Percentiles rank a stretch among this genome's conserved stretches.
These are phyloP conservation scores for Xylariaceae sp. DNA, from an alignment of 2,329 filamentous ascomycete genomes.

Conservation along the genomic window DNA sequence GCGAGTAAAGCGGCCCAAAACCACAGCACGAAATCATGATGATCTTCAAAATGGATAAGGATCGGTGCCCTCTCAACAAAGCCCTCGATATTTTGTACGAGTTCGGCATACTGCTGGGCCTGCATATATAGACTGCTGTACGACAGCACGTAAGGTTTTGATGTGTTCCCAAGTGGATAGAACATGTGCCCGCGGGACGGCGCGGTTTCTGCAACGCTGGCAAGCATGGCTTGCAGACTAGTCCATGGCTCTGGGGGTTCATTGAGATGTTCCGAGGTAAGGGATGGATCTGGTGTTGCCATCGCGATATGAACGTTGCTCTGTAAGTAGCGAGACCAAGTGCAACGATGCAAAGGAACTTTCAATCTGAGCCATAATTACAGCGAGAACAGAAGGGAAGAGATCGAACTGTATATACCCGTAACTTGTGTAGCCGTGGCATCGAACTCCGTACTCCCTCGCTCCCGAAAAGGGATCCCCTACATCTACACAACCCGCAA, in stretches of 20 bases:
- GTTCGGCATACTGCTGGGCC: not conserved
- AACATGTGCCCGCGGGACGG: not conserved
- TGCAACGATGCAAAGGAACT: no score
- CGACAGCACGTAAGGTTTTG: not conserved
- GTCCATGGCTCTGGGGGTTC: not conserved
- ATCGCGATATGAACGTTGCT: no score
- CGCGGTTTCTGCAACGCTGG: not conserved
- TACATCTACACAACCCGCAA: no score
- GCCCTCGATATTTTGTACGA: not conserved
- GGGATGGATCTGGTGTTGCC: no score
- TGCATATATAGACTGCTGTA: not conserved
- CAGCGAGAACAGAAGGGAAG: no score
- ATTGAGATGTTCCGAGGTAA: no score
- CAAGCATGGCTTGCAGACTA: not conserved
- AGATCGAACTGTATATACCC: no score
- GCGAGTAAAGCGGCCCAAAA: slow-evolving; percentile 26
- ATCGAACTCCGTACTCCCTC: no score
- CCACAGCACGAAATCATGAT: slow-evolving; percentile 25
- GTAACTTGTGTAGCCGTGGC: no score
- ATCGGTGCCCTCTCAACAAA: not conserved
- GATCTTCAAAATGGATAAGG: slow-evolving; percentile 25
- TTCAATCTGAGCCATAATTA: no score
- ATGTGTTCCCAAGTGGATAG: not conserved
- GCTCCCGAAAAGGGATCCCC: no score
- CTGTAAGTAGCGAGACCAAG: no score